Evolutionary conservation across 2,329 filamentous ascomycete species (phyloP), one percentile per base, ranked within the genome.

Genomic region (Endocalyx cinctus): DNA sequence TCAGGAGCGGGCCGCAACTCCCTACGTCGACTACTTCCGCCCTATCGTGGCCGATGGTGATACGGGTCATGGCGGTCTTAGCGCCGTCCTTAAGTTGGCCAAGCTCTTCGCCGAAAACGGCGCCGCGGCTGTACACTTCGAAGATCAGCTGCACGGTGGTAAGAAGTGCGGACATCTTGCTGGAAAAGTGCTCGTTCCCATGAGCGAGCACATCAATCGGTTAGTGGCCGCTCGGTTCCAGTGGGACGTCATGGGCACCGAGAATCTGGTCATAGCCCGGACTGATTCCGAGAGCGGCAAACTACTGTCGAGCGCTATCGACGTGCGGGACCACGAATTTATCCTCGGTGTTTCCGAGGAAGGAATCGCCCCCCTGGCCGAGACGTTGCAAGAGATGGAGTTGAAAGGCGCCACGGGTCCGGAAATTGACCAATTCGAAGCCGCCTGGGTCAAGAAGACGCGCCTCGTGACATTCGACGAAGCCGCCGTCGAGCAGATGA

Each of bases 151-250:
- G 29, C 92, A 97, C 57, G 92, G 92, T 27, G 92, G 92, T 41
- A 98, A 98, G 72, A 98, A 97, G 66, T 98, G 92, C 56, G 92
- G 92, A 12, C 92, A 98, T 64, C 69, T 97, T 41, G 92, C 92
- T 1, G 92, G 92, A 47, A 98, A 97, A 60, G 92, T 97, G 2
- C 71, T 98, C 7, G 92, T 97, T 3, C 90, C 92, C 0, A 79
- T 89, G 1, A 85, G 88, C 40, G 92, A 97, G 59, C 92, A 98
- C 67, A 94, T 97, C 70, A 96, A 95, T 66, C 82, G 92, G 17
- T 78, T 98, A 5, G 82, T 88, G 14, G 89, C 92, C 2, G 82
- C 90, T 4, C 82, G 92, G 39, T 96, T 95, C 67, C 92, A 98
- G 57, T 98, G 90, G 90, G 92, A 98, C 54, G 73, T 96, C 49